Percentiles rank a stretch among this genome's conserved stretches.
These are phyloP conservation scores for Populus euphratica DNA, from an alignment of 345 rosid genomes.

Conservation along the genomic window DNA sequence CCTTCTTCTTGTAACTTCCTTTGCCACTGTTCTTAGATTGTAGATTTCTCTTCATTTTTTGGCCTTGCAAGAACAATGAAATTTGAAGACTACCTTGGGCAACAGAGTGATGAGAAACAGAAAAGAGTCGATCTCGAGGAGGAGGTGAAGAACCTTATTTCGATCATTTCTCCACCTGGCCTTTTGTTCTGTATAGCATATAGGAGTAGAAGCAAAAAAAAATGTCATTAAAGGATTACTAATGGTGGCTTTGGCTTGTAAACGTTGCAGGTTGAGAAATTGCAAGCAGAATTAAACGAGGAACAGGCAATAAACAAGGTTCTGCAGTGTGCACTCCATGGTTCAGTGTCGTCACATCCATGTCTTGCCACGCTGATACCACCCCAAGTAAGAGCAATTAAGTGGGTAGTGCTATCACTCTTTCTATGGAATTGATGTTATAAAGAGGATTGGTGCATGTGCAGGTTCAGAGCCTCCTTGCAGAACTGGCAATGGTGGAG, in stretches of 20 bases:
- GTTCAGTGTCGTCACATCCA: constrained; percentile 46
- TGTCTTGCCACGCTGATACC: constrained; percentile 60
- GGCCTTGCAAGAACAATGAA: constrained; percentile 40
- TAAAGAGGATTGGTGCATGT: not conserved
- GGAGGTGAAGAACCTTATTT: constrained; percentile 33
- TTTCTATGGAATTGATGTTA: not conserved
- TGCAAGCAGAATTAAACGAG: constrained; percentile 58
- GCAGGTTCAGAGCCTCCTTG: constrained; percentile 60
- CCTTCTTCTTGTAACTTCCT: not conserved
- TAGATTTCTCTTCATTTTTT: not conserved
- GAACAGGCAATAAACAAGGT: constrained; percentile 51
- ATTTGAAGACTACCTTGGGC: constrained; percentile 74
- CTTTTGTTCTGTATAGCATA: too few species aligned
- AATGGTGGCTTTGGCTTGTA: not conserved
- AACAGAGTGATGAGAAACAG: constrained; percentile 37
- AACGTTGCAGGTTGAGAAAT: constrained; percentile 48
- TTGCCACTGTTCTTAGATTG: not conserved
- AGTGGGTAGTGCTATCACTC: not conserved
- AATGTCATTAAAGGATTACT: too few species aligned
- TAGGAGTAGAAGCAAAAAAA: too few species aligned
- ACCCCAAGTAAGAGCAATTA: constrained; percentile 47
- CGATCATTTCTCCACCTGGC: too few species aligned
- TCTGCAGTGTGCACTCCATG: constrained; percentile 48
- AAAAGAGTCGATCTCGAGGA: constrained; percentile 45
- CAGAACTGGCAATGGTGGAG: constrained; percentile 66